A percentile compares a stretch with the other conserved stretches of the same genome.
These are phyloP conservation scores for Phialemoniopsis sp. DNA, from an alignment of 2,329 filamentous ascomycete species.

Conservation along the genomic window DNA sequence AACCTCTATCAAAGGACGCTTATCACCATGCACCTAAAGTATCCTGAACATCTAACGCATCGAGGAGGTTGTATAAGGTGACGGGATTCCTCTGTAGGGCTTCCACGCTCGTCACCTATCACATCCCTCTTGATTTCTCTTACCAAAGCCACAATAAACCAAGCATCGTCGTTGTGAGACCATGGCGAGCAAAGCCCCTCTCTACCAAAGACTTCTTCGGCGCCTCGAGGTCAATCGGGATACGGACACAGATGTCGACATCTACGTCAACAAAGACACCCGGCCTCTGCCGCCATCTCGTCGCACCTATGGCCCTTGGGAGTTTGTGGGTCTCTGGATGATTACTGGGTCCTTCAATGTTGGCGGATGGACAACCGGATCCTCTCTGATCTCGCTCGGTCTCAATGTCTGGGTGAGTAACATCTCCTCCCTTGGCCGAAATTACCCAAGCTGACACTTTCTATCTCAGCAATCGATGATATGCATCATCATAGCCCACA, in stretches of 20 bases:
- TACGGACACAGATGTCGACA: constrained; percentile 15
- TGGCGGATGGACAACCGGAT: constrained; percentile 24
- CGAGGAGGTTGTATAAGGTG: no score
- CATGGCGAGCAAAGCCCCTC: not conserved
- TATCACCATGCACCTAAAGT: no score
- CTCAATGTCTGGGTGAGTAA: constrained; percentile 15
- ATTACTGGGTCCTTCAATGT: constrained; percentile 26
- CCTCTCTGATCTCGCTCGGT: constrained; percentile 18
- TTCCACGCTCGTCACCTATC: no score
- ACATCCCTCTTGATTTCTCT: not conserved
- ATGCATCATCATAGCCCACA: constrained; percentile 16
- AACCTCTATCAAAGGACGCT: no score
- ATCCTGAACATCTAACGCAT: no score
- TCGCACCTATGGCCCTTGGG: constrained; percentile 23
- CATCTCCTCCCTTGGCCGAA: no score
- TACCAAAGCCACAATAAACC: constrained; percentile 1
- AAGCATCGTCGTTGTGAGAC: no score
- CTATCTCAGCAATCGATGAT: constrained; percentile 14
- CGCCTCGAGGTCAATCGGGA: constrained; percentile 16
- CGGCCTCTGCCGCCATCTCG: constrained; percentile 19
- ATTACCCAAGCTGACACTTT: not conserved
- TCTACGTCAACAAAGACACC: constrained; percentile 21
- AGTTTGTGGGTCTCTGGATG: constrained; percentile 25
- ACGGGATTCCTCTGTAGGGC: no score
- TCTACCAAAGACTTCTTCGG: constrained; percentile 5